These are phyloP conservation scores for Penicillium sp. DNA, from an alignment of 2,329 filamentous ascomycete species.

Conservation along the genomic window DNA sequence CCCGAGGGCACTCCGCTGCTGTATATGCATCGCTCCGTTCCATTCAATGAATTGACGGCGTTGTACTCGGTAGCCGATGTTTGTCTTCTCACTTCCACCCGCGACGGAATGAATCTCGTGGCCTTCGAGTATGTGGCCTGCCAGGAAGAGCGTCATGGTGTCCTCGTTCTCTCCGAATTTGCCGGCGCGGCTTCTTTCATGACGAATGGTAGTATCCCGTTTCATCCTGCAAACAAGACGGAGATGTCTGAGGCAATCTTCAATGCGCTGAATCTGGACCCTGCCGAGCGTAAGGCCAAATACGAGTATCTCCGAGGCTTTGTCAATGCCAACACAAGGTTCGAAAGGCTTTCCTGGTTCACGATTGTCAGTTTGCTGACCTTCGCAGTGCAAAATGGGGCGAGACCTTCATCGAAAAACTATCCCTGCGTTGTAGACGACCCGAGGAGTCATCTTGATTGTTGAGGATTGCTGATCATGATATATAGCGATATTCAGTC, in stretches of 20 bases:
- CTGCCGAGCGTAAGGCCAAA: constrained; percentile 74
- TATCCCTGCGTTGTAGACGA: constrained; percentile 17
- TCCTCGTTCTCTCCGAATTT: constrained; percentile 92
- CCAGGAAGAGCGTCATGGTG: constrained; percentile 79
- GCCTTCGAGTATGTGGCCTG: constrained; percentile 96
- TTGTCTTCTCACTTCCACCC: constrained; percentile 82
- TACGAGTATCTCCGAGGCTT: constrained; percentile 84
- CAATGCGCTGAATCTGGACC: constrained; percentile 81
- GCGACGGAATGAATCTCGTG: constrained; percentile 96
- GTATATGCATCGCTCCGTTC: constrained; percentile 88
- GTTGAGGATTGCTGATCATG: neutral
- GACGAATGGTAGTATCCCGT: constrained; percentile 74
- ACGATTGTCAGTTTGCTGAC: neutral
- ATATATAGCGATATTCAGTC: neutral
- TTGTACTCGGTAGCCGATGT: constrained; percentile 86
- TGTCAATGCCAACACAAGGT: constrained; percentile 86
- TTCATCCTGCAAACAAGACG: constrained; percentile 95
- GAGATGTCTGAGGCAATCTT: constrained; percentile 85
- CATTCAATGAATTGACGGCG: constrained; percentile 91
- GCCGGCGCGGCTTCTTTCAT: constrained; percentile 90
- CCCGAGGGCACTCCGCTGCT: constrained; percentile 96
- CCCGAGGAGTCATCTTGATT: constrained; percentile 7
- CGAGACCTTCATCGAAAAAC: constrained; percentile 28
- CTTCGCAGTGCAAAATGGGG: constrained; percentile 33
- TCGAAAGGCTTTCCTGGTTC: constrained; percentile 15